These are phyloP conservation scores for Suhomyces kilbournensis DNA, from an alignment of 805 yeast species.

Conservation along the genomic window DNA sequence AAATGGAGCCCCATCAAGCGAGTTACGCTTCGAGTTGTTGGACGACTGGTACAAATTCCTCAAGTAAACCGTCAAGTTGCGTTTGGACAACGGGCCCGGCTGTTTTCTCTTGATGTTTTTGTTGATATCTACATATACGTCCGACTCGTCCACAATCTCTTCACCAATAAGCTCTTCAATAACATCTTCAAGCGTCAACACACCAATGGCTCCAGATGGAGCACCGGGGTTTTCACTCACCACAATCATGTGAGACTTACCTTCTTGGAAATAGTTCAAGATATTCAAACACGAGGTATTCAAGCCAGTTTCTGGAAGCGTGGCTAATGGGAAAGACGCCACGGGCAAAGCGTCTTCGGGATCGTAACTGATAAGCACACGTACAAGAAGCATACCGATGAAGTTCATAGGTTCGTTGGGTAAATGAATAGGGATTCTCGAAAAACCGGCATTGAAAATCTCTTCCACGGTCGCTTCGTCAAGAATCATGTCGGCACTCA, in stretches of 20 bases:
- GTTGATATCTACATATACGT: constrained; percentile 87
- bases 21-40: constrained; percentile 38
- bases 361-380: constrained; percentile 90
- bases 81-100: constrained; percentile 72
- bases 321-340: constrained; percentile 90
- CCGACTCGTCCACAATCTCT: constrained; percentile 95
- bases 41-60: constrained; percentile 54
- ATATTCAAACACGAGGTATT: constrained; percentile 93
- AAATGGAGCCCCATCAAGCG: constrained; percentile 28
- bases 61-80: constrained; percentile 66
- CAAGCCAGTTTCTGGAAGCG: constrained; percentile 89
- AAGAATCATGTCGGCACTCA: constrained; percentile 76
- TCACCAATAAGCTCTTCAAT: constrained; percentile 97
- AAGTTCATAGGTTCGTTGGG: constrained; percentile 88
- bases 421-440: constrained; percentile 88
- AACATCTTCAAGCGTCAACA: constrained; percentile 92
- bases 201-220: constrained; percentile 83
- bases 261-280: constrained; percentile 94
- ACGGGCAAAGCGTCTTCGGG: constrained; percentile 95
- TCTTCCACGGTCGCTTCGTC: constrained; percentile 85
- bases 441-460: constrained; percentile 90
- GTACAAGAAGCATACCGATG: constrained; percentile 90
- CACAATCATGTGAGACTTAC: constrained; percentile 95
- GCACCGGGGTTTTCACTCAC: constrained; percentile 85
- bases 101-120: constrained; percentile 75